A percentile compares a stretch with the other conserved stretches of the same genome.
Conservation (phyloP, 225 moss, liverwort and hornwort genomes). For the Straminergon stramineum region DNA sequence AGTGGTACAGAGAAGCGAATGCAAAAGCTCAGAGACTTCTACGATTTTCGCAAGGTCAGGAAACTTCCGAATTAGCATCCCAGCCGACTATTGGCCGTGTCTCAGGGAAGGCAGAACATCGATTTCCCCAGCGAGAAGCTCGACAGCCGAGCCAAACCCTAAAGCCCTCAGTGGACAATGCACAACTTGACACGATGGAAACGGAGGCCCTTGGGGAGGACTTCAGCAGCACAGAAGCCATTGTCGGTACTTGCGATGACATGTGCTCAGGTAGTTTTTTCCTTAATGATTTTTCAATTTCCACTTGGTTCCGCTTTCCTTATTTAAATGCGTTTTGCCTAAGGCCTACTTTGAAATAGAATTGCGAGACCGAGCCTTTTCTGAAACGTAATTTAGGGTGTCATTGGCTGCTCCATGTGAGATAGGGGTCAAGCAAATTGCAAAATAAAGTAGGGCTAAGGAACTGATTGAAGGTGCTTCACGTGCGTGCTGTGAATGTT, state of each 20-base stretch:
- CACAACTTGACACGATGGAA: constrained; percentile 42
- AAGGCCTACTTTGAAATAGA: not conserved
- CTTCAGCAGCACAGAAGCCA: constrained; percentile 53
- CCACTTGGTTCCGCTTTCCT: not conserved
- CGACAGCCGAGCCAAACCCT: constrained; percentile 17
- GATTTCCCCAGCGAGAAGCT: constrained; percentile 26
- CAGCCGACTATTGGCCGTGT: constrained; percentile 11
- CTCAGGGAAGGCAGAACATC: constrained; percentile 20
- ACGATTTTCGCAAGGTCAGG: constrained; percentile 41
- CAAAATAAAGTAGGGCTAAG: not conserved
- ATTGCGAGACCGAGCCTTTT: not conserved
- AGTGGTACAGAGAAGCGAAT: constrained; percentile 33
- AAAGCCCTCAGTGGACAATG: constrained; percentile 14
- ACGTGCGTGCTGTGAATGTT: constrained; percentile 7
- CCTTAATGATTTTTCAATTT: not conserved
- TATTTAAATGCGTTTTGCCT: not conserved
- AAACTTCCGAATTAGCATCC: constrained; percentile 6
- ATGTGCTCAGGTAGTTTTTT: constrained; percentile 74
- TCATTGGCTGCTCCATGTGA: not conserved
- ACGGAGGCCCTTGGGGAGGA: constrained; percentile 57
- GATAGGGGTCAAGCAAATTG: not conserved
- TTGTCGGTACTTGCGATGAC: constrained; percentile 80
- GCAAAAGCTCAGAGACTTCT: constrained; percentile 49
- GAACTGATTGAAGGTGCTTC: not conserved
- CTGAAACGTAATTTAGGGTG: not conserved